Percentiles rank a stretch among this genome's conserved stretches.
These are phyloP conservation scores for Solanum hybrid DNA, from an alignment of 305 asterid species.

Conservation along the genomic window DNA sequence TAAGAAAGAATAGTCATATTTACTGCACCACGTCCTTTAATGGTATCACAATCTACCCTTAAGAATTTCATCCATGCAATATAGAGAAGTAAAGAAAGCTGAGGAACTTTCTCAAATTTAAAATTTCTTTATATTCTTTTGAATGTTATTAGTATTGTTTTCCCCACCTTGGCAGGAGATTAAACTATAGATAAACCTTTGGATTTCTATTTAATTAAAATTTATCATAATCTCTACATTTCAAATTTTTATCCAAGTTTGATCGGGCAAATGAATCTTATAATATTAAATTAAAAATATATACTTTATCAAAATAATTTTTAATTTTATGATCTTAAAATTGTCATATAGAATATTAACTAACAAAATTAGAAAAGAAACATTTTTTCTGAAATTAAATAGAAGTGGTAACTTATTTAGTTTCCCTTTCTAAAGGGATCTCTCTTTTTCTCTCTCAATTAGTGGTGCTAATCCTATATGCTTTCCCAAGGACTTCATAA, in stretches of 20 bases:
- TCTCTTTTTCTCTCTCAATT: neutral
- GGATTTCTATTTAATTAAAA: neutral
- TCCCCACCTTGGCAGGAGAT: neutral
- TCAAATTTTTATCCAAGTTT: neutral
- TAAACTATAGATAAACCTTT: neutral
- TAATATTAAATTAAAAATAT: neutral
- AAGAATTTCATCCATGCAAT: neutral
- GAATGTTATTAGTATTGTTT: neutral
- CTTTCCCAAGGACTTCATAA: conserved; percentile 5
- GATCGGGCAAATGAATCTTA: neutral
- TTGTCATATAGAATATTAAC: neutral
- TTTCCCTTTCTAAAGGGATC: neutral
- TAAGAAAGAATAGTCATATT: neutral
- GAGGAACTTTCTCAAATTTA: neutral
- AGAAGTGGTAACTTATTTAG: neutral
- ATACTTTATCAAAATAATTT: neutral
- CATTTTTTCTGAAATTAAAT: neutral
- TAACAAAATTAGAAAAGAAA: neutral
- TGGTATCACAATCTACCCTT: neutral
- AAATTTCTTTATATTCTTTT: neutral
- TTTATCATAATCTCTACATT: neutral
- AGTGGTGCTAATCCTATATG: neutral
- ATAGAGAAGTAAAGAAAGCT: neutral
- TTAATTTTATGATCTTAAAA: neutral
- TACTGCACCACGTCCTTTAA: neutral